Conservation (phyloP, 768 basidiomycete species). For the Termitomyces sp. region DNA sequence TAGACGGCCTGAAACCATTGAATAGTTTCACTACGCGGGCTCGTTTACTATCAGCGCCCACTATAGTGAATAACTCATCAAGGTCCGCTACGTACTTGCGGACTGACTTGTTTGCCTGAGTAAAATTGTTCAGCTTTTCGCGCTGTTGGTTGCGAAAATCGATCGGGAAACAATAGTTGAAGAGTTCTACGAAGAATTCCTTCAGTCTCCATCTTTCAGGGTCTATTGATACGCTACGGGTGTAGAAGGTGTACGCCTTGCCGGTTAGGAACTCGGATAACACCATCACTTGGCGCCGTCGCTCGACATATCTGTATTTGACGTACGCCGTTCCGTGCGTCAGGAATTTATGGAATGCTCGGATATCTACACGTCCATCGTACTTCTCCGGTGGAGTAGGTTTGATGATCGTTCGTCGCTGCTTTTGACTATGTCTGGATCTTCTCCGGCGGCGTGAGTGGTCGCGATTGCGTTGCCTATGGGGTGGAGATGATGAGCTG, state of each 20-base stretch:
- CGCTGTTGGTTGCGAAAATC: background rate
- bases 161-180: background rate
- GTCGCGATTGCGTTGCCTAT: too few species aligned
- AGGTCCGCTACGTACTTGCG: background rate
- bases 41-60: background rate
- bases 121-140: background rate
- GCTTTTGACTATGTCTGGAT: background rate
- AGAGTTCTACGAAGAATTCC: background rate
- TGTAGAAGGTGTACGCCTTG: background rate
- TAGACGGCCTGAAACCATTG: too few species aligned
- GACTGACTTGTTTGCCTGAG: background rate
- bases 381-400: background rate
- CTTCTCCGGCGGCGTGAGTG: background rate
- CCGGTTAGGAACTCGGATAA: background rate
- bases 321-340: background rate
- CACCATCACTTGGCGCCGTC: background rate
- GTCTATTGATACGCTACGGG: background rate
- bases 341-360: background rate
- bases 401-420: background rate
- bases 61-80: background rate
- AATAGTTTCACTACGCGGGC: too few species aligned
- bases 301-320: background rate
- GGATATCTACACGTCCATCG: background rate
- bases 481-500: background rate
- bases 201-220: background rate